phyloP scores from a whole-genome alignment of 805 yeast species.

The Pichia gijzeniarum region DNA sequence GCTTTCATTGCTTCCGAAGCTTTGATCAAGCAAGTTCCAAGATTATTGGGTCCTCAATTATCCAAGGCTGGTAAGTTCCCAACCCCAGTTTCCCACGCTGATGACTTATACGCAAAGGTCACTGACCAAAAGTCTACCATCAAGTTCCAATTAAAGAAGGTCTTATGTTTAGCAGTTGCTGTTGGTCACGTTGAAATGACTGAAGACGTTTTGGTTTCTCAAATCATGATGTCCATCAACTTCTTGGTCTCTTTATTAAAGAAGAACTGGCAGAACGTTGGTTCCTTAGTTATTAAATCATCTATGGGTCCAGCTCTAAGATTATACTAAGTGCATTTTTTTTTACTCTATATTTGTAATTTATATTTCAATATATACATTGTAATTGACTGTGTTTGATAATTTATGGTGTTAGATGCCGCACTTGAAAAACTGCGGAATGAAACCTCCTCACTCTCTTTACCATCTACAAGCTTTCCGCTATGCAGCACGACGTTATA shows the following conservation, averaged over 20 bases:
- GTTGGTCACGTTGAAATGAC: conserved; percentile 99
- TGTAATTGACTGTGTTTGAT: not conserved
- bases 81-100: conserved; percentile 99
- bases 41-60: conserved; percentile 99
- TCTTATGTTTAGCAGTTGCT: conserved; percentile 98
- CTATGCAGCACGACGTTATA: conserved; percentile 7
- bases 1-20: conserved; percentile 99
- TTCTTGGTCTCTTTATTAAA: conserved; percentile 97
- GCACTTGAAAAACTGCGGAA: too few relatives aligned
- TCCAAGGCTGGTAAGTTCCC: conserved; percentile 99
- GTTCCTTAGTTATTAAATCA: conserved; percentile 97
- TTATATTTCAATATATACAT: not conserved
- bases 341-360: not conserved
- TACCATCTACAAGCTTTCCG: not conserved
- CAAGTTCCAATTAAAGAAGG: conserved; percentile 99
- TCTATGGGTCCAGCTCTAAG: conserved; percentile 99
- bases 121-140: conserved; percentile 98
- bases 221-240: conserved; percentile 98
- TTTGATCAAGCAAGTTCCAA: conserved; percentile 99
- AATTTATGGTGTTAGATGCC: too few relatives aligned
- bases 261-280: conserved; percentile 99
- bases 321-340: conserved; percentile 70
- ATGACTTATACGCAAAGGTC: conserved; percentile 93
- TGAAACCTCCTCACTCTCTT: too few relatives aligned
- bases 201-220: conserved; percentile 92